Percentiles rank a stretch among this genome's conserved stretches.
These are phyloP conservation scores for Rhodocollybia butyracea DNA, from an alignment of 768 basidiomycete species.

Conservation along the genomic window DNA sequence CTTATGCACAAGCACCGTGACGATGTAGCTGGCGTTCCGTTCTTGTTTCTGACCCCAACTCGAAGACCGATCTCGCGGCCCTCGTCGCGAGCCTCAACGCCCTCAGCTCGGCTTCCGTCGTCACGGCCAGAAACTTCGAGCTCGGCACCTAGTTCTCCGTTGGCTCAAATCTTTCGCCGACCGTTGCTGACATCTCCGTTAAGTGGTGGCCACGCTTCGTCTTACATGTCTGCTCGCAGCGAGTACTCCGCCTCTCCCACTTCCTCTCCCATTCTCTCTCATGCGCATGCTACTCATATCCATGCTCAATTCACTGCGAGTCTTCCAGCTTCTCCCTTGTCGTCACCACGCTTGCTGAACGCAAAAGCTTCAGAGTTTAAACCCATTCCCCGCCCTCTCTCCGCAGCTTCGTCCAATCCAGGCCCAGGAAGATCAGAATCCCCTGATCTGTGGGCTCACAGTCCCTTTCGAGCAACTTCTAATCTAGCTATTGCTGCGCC, in stretches of 20 bases:
- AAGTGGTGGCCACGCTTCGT: conserved; percentile 42
- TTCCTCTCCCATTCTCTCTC: conserved; percentile 63
- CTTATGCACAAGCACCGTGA: conserved; percentile 95
- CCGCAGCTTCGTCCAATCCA: conserved; percentile 65
- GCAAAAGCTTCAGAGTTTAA: conserved; percentile 91
- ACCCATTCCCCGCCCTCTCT: conserved; percentile 77
- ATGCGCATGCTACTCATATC: conserved; percentile 51
- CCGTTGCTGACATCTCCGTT: conserved; percentile 78
- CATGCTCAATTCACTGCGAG: conserved; percentile 72
- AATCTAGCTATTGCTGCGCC: conserved; percentile 93
- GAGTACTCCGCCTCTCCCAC: conserved; percentile 57
- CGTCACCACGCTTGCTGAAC: conserved; percentile 81
- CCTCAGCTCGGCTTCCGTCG: conserved; percentile 58
- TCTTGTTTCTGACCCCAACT: conserved; percentile 78
- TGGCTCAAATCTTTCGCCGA: conserved; percentile 68
- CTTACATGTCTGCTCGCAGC: conserved; percentile 54
- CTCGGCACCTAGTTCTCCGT: conserved; percentile 74
- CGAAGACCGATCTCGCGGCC: conserved; percentile 77
- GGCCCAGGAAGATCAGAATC: conserved; percentile 71
- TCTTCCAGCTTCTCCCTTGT: conserved; percentile 79
- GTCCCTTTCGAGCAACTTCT: conserved; percentile 63
- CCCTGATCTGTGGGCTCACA: conserved; percentile 87
- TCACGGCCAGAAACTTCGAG: conserved; percentile 74
- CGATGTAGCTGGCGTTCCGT: conserved; percentile 78
- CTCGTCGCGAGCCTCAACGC: conserved; percentile 73